phyloP scores from a whole-genome alignment of 2,329 filamentous ascomycete species.

The Colletotrichum cuscutae region DNA sequence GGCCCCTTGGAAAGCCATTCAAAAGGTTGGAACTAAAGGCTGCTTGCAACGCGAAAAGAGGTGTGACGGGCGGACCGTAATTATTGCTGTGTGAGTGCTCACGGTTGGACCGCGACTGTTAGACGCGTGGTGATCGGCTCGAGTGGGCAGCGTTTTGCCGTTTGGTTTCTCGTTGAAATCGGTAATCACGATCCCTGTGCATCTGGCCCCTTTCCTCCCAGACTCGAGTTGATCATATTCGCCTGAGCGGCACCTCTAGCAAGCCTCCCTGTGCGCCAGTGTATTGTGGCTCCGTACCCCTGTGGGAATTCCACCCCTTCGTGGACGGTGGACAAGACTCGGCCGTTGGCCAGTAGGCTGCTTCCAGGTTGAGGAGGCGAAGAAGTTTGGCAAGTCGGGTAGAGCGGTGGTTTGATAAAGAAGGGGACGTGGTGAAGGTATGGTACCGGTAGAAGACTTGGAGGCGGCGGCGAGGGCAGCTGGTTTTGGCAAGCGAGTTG shows the following conservation, averaged over 20 bases:
- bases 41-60: background rate
- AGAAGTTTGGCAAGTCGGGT: background rate
- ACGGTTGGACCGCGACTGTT: background rate
- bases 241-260: conserved; percentile 2
- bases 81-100: background rate
- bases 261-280: background rate
- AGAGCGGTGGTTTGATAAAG: background rate
- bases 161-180: background rate
- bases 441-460: background rate
- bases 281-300: background rate
- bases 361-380: background rate
- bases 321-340: background rate
- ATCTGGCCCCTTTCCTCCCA: background rate
- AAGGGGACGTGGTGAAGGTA: background rate
- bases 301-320: background rate
- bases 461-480: background rate
- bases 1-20: background rate
- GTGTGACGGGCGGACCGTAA: conserved; percentile 15
- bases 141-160: background rate
- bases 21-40: background rate
- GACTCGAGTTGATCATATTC: background rate
- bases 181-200: background rate
- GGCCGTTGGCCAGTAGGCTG: background rate
- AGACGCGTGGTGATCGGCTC: conserved; percentile 1
- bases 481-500: background rate